Evolutionary conservation across 306 rosid genomes (phyloP).

Genomic region (Begonia peltatifolia): DNA sequence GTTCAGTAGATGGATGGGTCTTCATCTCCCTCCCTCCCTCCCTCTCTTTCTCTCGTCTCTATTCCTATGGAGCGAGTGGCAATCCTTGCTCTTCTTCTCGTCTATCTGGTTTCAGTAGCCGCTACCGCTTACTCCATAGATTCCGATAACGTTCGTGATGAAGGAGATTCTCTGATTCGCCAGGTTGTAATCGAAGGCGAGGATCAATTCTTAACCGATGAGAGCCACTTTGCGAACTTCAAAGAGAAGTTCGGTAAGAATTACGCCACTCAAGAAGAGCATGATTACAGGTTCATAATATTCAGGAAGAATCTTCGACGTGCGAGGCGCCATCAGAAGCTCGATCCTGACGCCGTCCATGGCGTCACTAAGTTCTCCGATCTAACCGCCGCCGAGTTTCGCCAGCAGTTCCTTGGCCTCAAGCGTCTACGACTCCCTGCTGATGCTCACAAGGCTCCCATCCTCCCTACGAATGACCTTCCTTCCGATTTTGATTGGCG

Average conservation of each 20-base stretch:
- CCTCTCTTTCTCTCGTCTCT: not conserved
- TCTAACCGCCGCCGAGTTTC: conserved; percentile 65
- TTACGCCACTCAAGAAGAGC: conserved; percentile 54
- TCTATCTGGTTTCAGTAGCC: conserved; percentile 17
- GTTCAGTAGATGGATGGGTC: not conserved
- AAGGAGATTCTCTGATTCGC: conserved; percentile 43
- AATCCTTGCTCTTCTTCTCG: conserved; percentile 14
- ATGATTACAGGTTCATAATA: conserved; percentile 58
- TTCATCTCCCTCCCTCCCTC: not conserved
- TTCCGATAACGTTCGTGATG: conserved; percentile 7
- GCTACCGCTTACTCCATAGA: conserved; percentile 11
- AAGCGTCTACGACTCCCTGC: conserved; percentile 55
- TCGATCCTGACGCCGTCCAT: conserved; percentile 78
- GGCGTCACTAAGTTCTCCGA: conserved; percentile 85
- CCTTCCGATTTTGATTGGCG: conserved; percentile 91
- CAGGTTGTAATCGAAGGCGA: conserved; percentile 49
- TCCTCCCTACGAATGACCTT: conserved; percentile 65
- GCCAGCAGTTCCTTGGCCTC: conserved; percentile 53
- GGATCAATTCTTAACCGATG: conserved; percentile 44
- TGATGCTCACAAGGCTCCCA: conserved; percentile 61
- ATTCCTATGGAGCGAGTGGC: conserved; percentile 24
- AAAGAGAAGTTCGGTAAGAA: conserved; percentile 44
- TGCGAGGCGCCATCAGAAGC: conserved; percentile 56
- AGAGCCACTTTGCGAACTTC: conserved; percentile 59
- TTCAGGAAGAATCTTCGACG: conserved; percentile 61